These are phyloP conservation scores for Pochonia chlamydosporia DNA, from an alignment of 2,329 filamentous ascomycete species.

Conservation along the genomic window DNA sequence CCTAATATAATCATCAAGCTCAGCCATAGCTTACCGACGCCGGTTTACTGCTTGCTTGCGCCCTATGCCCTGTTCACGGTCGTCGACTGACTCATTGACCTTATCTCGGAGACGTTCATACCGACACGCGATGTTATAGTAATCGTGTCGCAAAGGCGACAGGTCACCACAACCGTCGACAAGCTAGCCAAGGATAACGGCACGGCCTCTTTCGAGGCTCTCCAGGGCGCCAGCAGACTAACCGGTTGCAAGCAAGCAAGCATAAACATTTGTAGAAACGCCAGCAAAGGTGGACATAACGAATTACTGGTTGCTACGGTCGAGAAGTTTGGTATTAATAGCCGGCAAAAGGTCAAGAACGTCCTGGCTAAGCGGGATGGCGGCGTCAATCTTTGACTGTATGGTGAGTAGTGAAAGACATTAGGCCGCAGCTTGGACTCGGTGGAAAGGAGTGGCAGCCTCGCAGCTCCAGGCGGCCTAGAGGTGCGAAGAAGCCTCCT, in stretches of 20 bases:
- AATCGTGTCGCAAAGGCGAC: not conserved
- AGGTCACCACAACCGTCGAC: conserved; percentile 6
- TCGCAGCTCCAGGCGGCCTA: conserved; percentile 6
- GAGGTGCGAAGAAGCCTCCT: conserved; percentile 4
- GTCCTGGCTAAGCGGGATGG: conserved; percentile 2
- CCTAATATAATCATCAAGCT: not conserved
- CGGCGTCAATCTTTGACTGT: conserved; percentile 1
- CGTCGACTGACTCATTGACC: not conserved
- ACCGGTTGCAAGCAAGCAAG: conserved; percentile 1
- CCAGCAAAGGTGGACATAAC: conserved; percentile 9
- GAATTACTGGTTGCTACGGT: conserved; percentile 9
- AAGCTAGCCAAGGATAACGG: conserved; percentile 8
- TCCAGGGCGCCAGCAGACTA: conserved; percentile 4
- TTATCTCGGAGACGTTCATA: conserved; percentile 6
- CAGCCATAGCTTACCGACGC: not conserved
- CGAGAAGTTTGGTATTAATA: conserved; percentile 6
- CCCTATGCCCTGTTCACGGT: not conserved
- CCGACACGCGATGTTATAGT: conserved; percentile 4
- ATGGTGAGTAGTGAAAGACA: conserved; percentile 5
- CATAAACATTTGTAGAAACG: conserved; percentile 5
- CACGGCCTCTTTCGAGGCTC: conserved; percentile 6
- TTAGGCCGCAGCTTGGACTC: conserved; percentile 5
- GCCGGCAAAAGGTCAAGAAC: conserved; percentile 8
- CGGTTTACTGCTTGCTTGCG: not conserved
- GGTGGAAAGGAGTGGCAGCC: conserved; percentile 6